Evolutionary conservation across 371 early-diverging fungal species (phyloP), one percentile per base, ranked within the genome.

Genomic region (Actinomucor elegans): DNA sequence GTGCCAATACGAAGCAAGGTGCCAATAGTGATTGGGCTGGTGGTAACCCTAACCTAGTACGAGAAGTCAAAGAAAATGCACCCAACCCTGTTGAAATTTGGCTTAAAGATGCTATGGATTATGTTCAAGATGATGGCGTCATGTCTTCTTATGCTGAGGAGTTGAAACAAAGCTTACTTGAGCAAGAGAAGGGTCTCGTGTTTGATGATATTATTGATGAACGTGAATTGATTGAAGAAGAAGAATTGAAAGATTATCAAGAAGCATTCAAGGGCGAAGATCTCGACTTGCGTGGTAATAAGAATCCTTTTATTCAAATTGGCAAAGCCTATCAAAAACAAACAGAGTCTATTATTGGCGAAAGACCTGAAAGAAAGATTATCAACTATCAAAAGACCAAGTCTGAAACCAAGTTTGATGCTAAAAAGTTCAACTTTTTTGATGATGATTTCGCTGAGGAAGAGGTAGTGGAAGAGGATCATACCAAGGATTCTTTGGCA

Each of bases 201-300:
- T 70, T 70, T 47, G 67, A 67, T 7, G 62, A 75, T 2, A 65
- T 61, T 23, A 61, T 58, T 8, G 79, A 81, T 20, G 72, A 79
- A 18, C 55, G 67, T 0, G 73, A 75, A 3, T 53, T 75, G 28
- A 69, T 80, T 29, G 85, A 83, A 45, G 81, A 82, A 42, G 85
- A 85, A 14, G 77, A 80, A 23, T 26, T 81, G 1, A 44, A 71
- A 20, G 83, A 80, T 6, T 61, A 74, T 2, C 60, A 60, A 4
- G 68, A 64, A n/a, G 78, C 76, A 31, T 83, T 71, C 35, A 68
- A 55, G 45, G 63, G 63, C 9, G 75, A 68, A 14, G 73, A 71
- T 17, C 52, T 48, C n/a, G 76, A 75, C 3, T 43, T 49, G 33
- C 21, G 32, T 23, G 60, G 34, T 21, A 64, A 64, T 27, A 63